Evolutionary conservation across 2,329 filamentous ascomycete species (phyloP).

Genomic region (Verticillium isaacii): DNA sequence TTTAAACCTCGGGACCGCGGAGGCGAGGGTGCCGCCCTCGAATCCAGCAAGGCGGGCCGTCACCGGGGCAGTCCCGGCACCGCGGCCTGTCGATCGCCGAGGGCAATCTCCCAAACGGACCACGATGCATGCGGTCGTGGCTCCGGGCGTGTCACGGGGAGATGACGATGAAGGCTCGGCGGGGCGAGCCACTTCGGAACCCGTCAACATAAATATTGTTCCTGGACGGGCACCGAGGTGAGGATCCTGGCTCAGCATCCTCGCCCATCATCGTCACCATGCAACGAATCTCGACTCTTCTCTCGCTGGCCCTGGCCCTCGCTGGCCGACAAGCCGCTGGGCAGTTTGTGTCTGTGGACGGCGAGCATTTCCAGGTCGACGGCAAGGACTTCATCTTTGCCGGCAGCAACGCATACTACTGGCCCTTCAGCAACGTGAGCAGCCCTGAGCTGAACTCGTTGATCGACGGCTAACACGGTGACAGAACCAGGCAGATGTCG

Average conservation of each 20-base stretch:
- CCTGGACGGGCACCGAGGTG: background rate
- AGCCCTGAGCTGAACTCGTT: background rate
- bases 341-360: constrained; percentile 13
- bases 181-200: too few species aligned
- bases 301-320: background rate
- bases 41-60: background rate
- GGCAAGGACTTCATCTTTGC: constrained; percentile 53
- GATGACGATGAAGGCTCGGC: background rate
- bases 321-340: background rate
- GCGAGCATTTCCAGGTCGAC: constrained; percentile 44
- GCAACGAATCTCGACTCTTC: background rate
- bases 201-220: background rate
- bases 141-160: background rate
- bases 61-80: background rate
- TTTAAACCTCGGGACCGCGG: background rate
- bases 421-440: constrained; percentile 44
- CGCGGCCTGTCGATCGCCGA: constrained; percentile 2
- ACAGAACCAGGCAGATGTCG: constrained; percentile 27
- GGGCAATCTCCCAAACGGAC: background rate
- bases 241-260: background rate
- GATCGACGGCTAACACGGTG: background rate
- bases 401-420: constrained; percentile 53
- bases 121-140: background rate
- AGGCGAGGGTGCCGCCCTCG: background rate
- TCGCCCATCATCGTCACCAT: background rate